A percentile compares a stretch with the other conserved stretches of the same genome.
Evolutionary conservation across 2,329 filamentous ascomycete genomes (phyloP).

Genomic region (Fusarium mangiferae): DNA sequence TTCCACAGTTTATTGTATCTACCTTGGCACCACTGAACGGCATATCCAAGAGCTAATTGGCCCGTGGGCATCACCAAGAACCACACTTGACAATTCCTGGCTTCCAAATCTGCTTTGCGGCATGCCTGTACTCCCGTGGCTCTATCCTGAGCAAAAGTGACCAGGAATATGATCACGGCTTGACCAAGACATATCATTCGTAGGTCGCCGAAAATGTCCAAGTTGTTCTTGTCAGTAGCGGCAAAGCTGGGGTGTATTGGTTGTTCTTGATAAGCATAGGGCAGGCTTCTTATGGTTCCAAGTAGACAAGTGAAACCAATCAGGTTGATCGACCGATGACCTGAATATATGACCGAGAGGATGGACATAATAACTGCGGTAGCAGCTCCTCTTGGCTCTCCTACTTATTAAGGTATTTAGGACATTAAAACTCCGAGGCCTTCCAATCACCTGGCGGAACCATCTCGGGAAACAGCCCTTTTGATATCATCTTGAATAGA

Average conservation of each 20-base stretch:
- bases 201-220: background rate
- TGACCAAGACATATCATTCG: background rate
- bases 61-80: background rate
- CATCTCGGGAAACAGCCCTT: background rate
- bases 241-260: background rate
- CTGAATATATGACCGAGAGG: background rate
- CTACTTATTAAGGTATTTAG: background rate
- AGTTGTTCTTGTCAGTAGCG: background rate
- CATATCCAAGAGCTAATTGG: background rate
- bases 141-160: background rate
- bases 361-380: background rate
- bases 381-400: background rate
- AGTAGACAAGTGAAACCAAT: background rate
- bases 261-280: background rate
- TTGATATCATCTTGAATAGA: background rate
- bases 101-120: background rate
- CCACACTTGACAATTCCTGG: background rate
- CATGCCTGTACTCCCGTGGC: background rate
- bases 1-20: background rate
- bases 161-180: background rate
- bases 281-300: background rate
- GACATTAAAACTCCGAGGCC: background rate
- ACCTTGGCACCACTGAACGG: background rate
- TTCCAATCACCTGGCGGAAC: background rate
- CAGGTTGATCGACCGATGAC: background rate